phyloP scores from a whole-genome alignment of 2,329 filamentous ascomycete species.

The Scleromitrula shiraiana region DNA sequence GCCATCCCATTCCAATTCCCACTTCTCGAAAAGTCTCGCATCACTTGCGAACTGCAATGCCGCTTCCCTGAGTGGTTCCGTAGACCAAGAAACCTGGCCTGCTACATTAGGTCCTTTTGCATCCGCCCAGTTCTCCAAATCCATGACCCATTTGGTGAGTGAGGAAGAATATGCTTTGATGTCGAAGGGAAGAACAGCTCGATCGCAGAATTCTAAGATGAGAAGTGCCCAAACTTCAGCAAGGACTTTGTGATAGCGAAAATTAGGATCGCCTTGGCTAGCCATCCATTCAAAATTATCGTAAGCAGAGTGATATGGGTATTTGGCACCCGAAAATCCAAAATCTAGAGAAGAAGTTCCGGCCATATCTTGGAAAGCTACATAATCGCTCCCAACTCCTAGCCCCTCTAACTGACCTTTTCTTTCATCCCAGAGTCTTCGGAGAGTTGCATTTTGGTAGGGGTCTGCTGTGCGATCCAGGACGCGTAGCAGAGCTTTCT shows the following conservation, averaged over 20 bases:
- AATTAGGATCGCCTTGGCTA: conserved; percentile 70
- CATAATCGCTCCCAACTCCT: conserved; percentile 72
- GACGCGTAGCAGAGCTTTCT: conserved; percentile 62
- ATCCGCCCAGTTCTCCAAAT: conserved; percentile 58
- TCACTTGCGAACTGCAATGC: conserved; percentile 51
- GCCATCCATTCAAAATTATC: conserved; percentile 86
- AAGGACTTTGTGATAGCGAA: conserved; percentile 71
- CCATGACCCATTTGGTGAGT: conserved; percentile 56
- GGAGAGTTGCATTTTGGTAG: conserved; percentile 60
- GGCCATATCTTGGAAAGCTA: conserved; percentile 84
- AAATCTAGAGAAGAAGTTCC: conserved; percentile 85
- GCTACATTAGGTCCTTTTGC: conserved; percentile 47
- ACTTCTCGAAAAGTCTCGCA: conserved; percentile 60
- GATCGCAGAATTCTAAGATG: conserved; percentile 77
- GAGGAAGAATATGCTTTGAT: conserved; percentile 62
- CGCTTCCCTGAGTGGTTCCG: conserved; percentile 52
- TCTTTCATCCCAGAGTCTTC: conserved; percentile 65
- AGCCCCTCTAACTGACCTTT: conserved; percentile 57
- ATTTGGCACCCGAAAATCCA: conserved; percentile 57
- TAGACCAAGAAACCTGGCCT: conserved; percentile 31
- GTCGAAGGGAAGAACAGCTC: conserved; percentile 75
- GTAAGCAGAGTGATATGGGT: conserved; percentile 76
- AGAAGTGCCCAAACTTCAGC: conserved; percentile 74
- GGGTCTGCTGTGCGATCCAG: conserved; percentile 71
- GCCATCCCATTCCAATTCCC: conserved; percentile 71